These are phyloP conservation scores for Tylopilus sp. DNA, from an alignment of 1,284 basidiomycete genomes.

Conservation along the genomic window DNA sequence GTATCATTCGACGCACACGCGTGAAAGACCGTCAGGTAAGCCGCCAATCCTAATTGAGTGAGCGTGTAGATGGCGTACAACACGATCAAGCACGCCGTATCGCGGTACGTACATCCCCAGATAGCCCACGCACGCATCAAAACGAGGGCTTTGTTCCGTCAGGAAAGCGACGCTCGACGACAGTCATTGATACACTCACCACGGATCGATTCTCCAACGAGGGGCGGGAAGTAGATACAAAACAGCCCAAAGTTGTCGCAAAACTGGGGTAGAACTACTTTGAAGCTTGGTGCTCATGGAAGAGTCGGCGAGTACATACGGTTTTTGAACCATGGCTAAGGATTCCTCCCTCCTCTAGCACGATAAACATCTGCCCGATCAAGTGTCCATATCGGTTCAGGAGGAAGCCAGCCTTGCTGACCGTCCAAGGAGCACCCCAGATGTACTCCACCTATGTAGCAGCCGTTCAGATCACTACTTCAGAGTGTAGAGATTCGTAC, in stretches of 20 bases:
- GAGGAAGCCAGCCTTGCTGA: neutral
- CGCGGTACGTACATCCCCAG: too few relatives aligned
- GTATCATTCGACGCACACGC: too few relatives aligned
- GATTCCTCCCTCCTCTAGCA: constrained; percentile 4
- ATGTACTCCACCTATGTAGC: neutral
- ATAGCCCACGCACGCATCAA: constrained; percentile 4
- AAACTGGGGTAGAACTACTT: too few relatives aligned
- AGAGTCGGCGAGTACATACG: too few relatives aligned
- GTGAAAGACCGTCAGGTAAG: too few relatives aligned
- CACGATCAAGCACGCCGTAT: too few relatives aligned
- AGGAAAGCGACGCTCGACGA: neutral
- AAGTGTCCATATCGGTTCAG: neutral
- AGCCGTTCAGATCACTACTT: too few relatives aligned
- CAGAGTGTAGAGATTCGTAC: neutral
- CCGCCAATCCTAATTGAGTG: too few relatives aligned
- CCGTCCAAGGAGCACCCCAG: constrained; percentile 1
- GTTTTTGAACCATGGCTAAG: neutral
- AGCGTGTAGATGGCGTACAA: too few relatives aligned
- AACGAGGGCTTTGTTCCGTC: neutral
- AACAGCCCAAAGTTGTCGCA: too few relatives aligned
- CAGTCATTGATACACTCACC: constrained; percentile 28
- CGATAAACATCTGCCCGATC: neutral
- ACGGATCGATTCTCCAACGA: constrained; percentile 1
- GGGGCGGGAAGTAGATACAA: too few relatives aligned
- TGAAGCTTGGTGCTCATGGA: neutral